Evolutionary conservation across 2,329 filamentous ascomycete species (phyloP).

Genomic region (Colletotrichum sp.): DNA sequence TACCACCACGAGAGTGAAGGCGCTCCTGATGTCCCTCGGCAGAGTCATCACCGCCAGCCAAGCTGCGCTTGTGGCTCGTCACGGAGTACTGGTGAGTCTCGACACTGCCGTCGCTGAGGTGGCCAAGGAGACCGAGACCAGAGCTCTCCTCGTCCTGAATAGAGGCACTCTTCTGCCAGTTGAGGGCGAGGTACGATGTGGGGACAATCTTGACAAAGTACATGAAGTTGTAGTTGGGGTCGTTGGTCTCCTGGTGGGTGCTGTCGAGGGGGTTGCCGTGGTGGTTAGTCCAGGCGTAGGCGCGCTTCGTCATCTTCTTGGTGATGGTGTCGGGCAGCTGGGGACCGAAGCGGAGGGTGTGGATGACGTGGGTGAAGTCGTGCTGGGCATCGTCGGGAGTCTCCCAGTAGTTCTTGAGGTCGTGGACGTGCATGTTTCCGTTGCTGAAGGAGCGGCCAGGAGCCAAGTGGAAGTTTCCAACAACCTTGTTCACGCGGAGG

Average conservation of each 20-base stretch:
- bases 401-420: constrained; percentile 94
- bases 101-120: constrained; percentile 75
- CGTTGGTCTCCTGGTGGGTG: constrained; percentile 76
- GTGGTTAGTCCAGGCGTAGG: constrained; percentile 80
- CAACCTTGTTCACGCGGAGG: constrained; percentile 95
- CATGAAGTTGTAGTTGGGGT: constrained; percentile 95
- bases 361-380: constrained; percentile 88
- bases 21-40: constrained; percentile 92
- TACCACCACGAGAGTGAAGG: constrained; percentile 86
- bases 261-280: constrained; percentile 91
- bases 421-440: constrained; percentile 96
- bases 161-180: constrained; percentile 72
- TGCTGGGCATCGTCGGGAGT: constrained; percentile 72
- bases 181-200: constrained; percentile 91
- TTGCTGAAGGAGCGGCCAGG: constrained; percentile 96
- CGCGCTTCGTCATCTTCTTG: constrained; percentile 59
- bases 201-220: constrained; percentile 99
- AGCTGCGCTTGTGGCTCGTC: constrained; percentile 91
- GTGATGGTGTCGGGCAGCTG: constrained; percentile 78
- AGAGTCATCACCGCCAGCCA: constrained; percentile 82
- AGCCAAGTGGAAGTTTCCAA: constrained; percentile 98
- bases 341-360: constrained; percentile 90
- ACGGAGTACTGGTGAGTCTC: constrained; percentile 99
- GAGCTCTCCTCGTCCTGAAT: constrained; percentile 54
- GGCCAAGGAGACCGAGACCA: constrained; percentile 72